Evolutionary conservation across 108 stramenopile genomes (phyloP).

Genomic region (Aurantiochytrium sp.): DNA sequence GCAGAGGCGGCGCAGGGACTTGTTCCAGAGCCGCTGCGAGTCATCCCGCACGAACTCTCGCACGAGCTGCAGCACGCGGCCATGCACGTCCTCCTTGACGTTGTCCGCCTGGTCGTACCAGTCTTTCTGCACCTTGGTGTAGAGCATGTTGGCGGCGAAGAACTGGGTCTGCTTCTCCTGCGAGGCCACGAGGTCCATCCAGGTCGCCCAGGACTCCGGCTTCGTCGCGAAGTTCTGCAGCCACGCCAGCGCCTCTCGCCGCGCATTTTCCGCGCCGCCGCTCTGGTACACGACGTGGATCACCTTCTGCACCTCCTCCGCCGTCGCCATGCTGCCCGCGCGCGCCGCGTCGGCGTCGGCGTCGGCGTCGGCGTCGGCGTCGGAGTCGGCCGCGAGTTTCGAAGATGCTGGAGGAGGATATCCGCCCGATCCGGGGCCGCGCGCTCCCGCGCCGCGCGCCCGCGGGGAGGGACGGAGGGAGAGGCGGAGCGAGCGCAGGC

Average conservation of each 20-base stretch:
- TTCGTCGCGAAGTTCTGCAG: neutral
- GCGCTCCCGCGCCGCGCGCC: too few relatives aligned
- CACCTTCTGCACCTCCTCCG: neutral
- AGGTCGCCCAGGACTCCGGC: neutral
- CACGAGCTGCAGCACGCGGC: neutral
- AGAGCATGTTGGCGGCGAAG: neutral
- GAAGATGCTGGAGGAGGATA: too few relatives aligned
- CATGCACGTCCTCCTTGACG: neutral
- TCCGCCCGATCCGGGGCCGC: too few relatives aligned
- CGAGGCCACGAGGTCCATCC: neutral
- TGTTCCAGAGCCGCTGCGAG: neutral
- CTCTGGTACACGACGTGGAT: neutral
- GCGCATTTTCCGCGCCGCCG: neutral
- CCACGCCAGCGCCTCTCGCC: neutral
- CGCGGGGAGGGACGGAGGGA: too few relatives aligned
- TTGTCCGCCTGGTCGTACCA: conserved; percentile 1
- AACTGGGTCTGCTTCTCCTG: neutral
- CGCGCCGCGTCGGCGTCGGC: too few relatives aligned
- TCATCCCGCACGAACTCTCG: neutral
- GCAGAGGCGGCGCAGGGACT: neutral
- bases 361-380: too few relatives aligned
- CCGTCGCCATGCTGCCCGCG: neutral
- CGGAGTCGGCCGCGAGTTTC: too few relatives aligned
- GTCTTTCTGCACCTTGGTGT: conserved; percentile 10
- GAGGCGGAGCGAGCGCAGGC: too few relatives aligned